Evolutionary conservation across 2,329 filamentous ascomycete species (phyloP).

Genomic region (Diplocarpon mali): DNA sequence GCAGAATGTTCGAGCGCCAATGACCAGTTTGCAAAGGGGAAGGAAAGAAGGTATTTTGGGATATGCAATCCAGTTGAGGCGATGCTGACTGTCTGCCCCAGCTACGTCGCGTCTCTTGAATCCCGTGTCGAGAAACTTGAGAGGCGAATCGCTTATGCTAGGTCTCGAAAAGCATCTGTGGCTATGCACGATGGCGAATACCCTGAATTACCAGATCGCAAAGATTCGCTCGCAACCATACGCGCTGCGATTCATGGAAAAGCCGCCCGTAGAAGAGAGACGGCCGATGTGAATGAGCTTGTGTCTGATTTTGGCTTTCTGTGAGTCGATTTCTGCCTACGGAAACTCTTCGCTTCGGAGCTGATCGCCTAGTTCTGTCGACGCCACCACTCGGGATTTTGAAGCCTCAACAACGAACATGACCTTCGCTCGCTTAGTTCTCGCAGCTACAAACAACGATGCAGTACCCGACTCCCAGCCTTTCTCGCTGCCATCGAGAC

Average conservation of each 20-base stretch:
- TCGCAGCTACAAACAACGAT: conserved; percentile 72
- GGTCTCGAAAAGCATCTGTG: conserved; percentile 60
- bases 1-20: conserved; percentile 88
- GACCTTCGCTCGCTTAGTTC: conserved; percentile 80
- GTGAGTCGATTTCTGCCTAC: conserved; percentile 35
- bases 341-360: background rate
- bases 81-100: conserved; percentile 26
- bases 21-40: conserved; percentile 90
- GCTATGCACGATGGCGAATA: conserved; percentile 50
- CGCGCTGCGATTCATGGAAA: conserved; percentile 53
- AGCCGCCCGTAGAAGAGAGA: conserved; percentile 56
- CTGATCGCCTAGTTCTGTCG: conserved; percentile 57
- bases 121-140: conserved; percentile 82
- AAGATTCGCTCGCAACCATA: conserved; percentile 51
- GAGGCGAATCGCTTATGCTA: conserved; percentile 59
- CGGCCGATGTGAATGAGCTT: conserved; percentile 79
- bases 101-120: conserved; percentile 92
- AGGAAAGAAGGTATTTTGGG: conserved; percentile 66
- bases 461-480: conserved; percentile 52
- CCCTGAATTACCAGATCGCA: conserved; percentile 40
- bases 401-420: conserved; percentile 80
- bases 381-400: conserved; percentile 89
- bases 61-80: background rate
- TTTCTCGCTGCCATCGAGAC: conserved; percentile 57
- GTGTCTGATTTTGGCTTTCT: conserved; percentile 91